A percentile compares a stretch with the other conserved stretches of the same genome.
phyloP scores from a whole-genome alignment of 768 basidiomycete genomes.

The Rubroboletus satanas region DNA sequence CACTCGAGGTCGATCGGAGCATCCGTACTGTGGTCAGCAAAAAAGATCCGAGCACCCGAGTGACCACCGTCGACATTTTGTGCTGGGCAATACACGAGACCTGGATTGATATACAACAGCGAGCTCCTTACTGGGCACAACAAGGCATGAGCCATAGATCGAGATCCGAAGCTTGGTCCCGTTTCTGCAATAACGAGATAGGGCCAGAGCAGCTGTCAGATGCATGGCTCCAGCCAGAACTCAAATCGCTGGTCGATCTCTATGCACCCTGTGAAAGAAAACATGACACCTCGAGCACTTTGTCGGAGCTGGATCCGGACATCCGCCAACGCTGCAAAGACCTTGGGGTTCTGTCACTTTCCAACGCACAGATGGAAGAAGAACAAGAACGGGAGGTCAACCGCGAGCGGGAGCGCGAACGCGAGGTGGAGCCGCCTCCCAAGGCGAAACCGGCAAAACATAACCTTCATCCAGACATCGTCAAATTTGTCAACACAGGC shows the following conservation, averaged over 20 bases:
- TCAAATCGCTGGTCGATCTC: conserved; percentile 34
- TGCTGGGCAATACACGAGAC: conserved; percentile 43
- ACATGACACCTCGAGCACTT: too few relatives aligned
- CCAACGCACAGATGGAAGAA: conserved; percentile 13
- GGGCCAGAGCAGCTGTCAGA: too few relatives aligned
- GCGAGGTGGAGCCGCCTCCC: conserved; percentile 34
- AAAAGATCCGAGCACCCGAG: not conserved
- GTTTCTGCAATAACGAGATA: too few relatives aligned
- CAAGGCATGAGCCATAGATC: too few relatives aligned
- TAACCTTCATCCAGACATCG: conserved; percentile 12
- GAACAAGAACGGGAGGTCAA: conserved; percentile 26
- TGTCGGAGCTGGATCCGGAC: not conserved
- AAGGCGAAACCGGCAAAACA: conserved; percentile 20
- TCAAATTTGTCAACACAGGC: conserved; percentile 23
- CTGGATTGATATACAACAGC: conserved; percentile 14
- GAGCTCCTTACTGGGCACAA: too few relatives aligned
- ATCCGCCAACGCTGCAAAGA: conserved; percentile 8
- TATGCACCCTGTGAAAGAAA: conserved; percentile 16
- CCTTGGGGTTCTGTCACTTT: conserved; percentile 9
- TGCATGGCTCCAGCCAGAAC: conserved; percentile 19
- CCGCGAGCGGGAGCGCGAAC: conserved; percentile 38
- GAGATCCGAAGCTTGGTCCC: too few relatives aligned
- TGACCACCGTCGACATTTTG: conserved; percentile 32
- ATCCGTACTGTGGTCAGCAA: conserved; percentile 30
- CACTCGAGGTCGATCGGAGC: conserved; percentile 33